A percentile compares a stretch with the other conserved stretches of the same genome.
Evolutionary conservation across 1,284 basidiomycete species (phyloP).

Genomic region (Sporisorium iseilematis-ciliati): DNA sequence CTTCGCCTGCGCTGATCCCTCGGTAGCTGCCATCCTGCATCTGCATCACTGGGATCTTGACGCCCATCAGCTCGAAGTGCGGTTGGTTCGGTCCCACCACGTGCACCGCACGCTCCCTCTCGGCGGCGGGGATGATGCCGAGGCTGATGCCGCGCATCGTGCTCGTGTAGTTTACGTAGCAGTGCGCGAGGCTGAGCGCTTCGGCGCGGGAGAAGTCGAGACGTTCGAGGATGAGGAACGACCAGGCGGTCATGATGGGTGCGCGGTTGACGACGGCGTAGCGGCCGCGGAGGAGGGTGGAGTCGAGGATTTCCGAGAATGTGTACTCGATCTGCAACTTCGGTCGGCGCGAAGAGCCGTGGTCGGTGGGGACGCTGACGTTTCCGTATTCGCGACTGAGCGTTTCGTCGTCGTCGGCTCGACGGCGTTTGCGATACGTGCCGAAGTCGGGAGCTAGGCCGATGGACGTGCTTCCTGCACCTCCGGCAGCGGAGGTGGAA

Average conservation of each 20-base stretch:
- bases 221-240: constrained; percentile 83
- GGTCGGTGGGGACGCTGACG: constrained; percentile 27
- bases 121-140: constrained; percentile 33
- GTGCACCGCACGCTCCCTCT: constrained; percentile 68
- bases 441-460: constrained; percentile 40
- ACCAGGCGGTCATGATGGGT: constrained; percentile 94
- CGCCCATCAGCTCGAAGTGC: constrained; percentile 89
- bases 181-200: constrained; percentile 88
- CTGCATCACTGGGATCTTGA: constrained; percentile 87
- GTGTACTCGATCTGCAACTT: constrained; percentile 39
- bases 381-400: constrained; percentile 59
- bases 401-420: constrained; percentile 48
- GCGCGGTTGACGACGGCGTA: constrained; percentile 85
- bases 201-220: constrained; percentile 88
- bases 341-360: constrained; percentile 11
- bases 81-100: constrained; percentile 83
- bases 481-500: neutral
- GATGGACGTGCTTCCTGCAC: neutral
- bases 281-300: constrained; percentile 70
- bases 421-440: constrained; percentile 29
- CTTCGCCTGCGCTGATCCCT: constrained; percentile 80
- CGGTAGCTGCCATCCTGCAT: constrained; percentile 80
- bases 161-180: constrained; percentile 90
- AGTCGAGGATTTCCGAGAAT: constrained; percentile 60
- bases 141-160: constrained; percentile 47